These are phyloP conservation scores for Bacidia rubella DNA, from an alignment of 495 filamentous ascomycete species.

Conservation along the genomic window DNA sequence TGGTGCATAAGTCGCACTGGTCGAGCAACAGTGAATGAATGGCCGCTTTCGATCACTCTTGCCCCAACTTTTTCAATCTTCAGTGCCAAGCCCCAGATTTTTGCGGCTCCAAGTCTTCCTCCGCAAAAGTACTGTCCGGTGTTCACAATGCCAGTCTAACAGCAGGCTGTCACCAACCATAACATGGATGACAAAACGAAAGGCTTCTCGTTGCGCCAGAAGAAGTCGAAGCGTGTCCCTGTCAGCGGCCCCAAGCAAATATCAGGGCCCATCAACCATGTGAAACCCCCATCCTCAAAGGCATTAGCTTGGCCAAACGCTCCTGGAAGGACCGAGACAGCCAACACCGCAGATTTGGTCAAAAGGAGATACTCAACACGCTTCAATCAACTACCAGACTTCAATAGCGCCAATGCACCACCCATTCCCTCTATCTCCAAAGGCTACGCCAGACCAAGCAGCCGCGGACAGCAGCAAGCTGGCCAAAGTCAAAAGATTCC, in stretches of 20 bases:
- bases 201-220: constrained; percentile 79
- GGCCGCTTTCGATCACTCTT: too few relatives aligned
- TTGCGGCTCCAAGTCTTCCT: too few relatives aligned
- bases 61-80: too few relatives aligned
- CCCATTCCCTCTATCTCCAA: constrained; percentile 46
- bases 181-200: constrained; percentile 55
- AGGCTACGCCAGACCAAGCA: constrained; percentile 32
- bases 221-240: constrained; percentile 55
- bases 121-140: too few relatives aligned
- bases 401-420: constrained; percentile 45
- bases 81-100: too few relatives aligned
- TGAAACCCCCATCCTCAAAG: constrained; percentile 25
- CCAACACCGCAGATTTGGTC: constrained; percentile 70
- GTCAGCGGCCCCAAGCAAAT: constrained; percentile 82
- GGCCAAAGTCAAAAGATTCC: constrained; percentile 30
- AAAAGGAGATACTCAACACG: constrained; percentile 88
- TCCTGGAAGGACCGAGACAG: constrained; percentile 7
- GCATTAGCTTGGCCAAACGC: constrained; percentile 9
- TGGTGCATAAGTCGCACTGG: too few relatives aligned
- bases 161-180: too few relatives aligned
- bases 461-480: constrained; percentile 27
- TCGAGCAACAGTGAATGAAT: too few relatives aligned
- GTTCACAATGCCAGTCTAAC: too few relatives aligned
- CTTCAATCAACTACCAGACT: constrained; percentile 67
- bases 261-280: constrained; percentile 38